A percentile compares a stretch with the other conserved stretches of the same genome.
Evolutionary conservation across 1,284 basidiomycete species (phyloP).

Genomic region (Fomes fomentarius): DNA sequence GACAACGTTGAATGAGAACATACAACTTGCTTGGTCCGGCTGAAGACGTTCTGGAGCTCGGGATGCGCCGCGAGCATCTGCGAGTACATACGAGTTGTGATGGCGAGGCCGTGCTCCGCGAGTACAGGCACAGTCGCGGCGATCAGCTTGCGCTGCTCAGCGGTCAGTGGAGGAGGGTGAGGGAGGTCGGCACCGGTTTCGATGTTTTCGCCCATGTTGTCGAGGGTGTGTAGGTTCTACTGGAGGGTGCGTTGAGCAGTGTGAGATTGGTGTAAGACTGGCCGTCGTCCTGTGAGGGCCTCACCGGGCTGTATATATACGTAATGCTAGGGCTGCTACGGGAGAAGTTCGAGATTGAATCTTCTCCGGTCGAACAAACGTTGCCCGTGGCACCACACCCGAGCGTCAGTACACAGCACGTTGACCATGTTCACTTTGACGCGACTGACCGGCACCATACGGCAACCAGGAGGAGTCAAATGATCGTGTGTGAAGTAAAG

Average conservation of each 20-base stretch:
- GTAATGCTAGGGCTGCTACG: no score
- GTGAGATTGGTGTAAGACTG: background rate
- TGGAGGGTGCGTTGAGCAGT: background rate
- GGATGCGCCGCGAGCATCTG: constrained; percentile 28
- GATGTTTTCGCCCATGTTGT: background rate
- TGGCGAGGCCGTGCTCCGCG: constrained; percentile 23
- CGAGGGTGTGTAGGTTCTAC: no score
- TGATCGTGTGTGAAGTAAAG: no score
- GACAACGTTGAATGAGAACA: background rate
- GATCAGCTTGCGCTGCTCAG: constrained; percentile 29
- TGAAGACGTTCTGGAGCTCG: constrained; percentile 29
- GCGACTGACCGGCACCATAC: no score
- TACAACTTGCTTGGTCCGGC: constrained; percentile 29
- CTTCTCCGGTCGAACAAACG: no score
- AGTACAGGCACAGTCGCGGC: constrained; percentile 28
- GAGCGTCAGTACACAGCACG: no score
- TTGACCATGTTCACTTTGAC: no score
- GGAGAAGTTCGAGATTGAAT: no score
- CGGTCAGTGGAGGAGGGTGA: constrained; percentile 24
- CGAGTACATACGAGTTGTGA: constrained; percentile 28
- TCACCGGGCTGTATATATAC: no score
- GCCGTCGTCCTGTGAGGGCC: background rate
- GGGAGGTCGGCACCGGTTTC: constrained; percentile 7
- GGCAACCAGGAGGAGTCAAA: no score
- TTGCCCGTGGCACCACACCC: no score